Evolutionary conservation across 2,329 filamentous ascomycete species (phyloP).

Genomic region (Trichoderma asperellum): DNA sequence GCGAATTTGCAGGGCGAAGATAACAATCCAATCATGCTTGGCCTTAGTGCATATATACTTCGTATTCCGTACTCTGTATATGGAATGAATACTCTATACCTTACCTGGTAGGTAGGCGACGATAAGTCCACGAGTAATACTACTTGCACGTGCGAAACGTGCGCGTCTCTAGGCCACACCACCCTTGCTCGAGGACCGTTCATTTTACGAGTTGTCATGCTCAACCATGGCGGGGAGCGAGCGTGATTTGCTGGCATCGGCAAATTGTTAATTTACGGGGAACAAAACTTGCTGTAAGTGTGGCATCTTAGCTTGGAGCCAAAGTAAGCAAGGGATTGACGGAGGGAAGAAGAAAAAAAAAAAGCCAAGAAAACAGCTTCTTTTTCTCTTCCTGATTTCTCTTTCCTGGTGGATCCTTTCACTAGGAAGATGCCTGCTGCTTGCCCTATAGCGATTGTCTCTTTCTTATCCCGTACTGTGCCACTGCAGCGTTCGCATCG

Average conservation of each 20-base stretch:
- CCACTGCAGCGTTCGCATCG: neutral
- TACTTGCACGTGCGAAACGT: conserved; percentile 18
- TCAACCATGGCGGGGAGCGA: conserved; percentile 3
- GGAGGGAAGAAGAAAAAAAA: neutral
- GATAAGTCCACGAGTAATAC: neutral
- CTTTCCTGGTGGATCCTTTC: neutral
- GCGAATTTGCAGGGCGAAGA: neutral
- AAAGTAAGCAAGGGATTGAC: neutral
- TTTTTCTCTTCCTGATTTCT: neutral
- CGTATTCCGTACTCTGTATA: neutral
- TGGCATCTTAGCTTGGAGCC: neutral
- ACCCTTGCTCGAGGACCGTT: conserved; percentile 2
- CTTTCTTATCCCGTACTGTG: neutral
- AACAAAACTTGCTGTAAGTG: conserved; percentile 6
- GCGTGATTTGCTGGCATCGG: conserved; percentile 18
- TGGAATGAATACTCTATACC: neutral
- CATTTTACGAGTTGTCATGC: conserved; percentile 15
- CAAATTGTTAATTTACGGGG: conserved; percentile 27
- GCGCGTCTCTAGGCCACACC: neutral
- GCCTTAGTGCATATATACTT: neutral
- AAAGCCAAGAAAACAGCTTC: neutral
- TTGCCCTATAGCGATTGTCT: neutral
- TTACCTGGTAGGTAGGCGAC: neutral
- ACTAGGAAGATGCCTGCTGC: neutral
- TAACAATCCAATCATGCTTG: neutral